Evolutionary conservation across 2,329 filamentous ascomycete genomes (phyloP), one percentile per base, ranked within the genome.

Genomic region (Diaporthe citriasiana): DNA sequence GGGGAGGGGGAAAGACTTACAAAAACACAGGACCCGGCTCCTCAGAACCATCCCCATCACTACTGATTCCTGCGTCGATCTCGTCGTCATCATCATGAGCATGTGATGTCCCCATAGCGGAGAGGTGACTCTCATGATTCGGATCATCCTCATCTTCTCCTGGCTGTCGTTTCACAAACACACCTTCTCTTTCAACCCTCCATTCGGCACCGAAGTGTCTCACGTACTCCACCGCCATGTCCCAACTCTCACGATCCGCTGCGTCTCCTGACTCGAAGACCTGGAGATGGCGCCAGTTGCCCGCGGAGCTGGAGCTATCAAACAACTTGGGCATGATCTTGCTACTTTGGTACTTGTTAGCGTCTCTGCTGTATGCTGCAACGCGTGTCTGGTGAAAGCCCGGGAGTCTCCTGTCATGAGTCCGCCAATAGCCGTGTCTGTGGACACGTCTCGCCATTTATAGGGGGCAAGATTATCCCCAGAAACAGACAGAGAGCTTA

Each of bases 181-280:
- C 79, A 1, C 88, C 87, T 7, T 85, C 82, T 2, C 83, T 77
- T 53, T 82, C 83, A 57, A 86, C 83, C 25, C 80, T 82, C 88
- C 88, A 89, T 4, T 80, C 81, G 30, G 80, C 78, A 2, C 81
- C 78, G 30, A 60, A 73, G 30, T 60, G 42, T 0, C 83, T 80
- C 0, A 87, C 79, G 74, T 83, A 84, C 47, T 85, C 80, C 22
- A 85, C 83, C 0, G 83, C 83, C 82, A 85, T 82, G 0, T 83
- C 80, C 87, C 87, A 89, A 4, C 83, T 83, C 71, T 86, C 85
- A 50, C 78, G 79, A 74, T 88, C 84, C 0, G 83, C 83, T 0
- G 82, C 80, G 74, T 89, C 88, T 35, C 87, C 88, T 56, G 83
- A 87, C 78, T 89, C 87, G 70, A 90, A 88, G 7, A 84, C 81